Percentiles rank a stretch among this genome's conserved stretches.
Evolutionary conservation across 192 early-diverging fungal genomes (phyloP).

Genomic region (Piromyces sp.): DNA sequence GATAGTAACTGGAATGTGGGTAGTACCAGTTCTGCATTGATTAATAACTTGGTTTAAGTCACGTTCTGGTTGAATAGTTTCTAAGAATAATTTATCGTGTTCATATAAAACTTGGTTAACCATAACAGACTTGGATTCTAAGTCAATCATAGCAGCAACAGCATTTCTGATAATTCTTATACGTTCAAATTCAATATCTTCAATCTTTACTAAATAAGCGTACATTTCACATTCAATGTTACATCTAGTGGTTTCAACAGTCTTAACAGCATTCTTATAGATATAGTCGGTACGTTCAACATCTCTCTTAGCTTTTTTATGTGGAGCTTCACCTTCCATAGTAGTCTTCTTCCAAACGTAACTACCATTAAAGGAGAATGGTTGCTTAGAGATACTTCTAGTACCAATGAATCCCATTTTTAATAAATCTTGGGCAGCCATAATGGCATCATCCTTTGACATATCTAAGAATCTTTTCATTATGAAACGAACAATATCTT

Average conservation of each 20-base stretch:
- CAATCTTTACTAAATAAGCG: not conserved
- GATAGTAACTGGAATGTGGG: not conserved
- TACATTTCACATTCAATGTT: not conserved
- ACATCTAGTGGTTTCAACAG: not conserved
- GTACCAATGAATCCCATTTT: not conserved
- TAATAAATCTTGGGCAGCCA: not conserved
- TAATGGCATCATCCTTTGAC: not conserved
- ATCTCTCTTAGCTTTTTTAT: not conserved
- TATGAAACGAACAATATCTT: not conserved
- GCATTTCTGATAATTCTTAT: not conserved
- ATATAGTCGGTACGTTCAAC: not conserved
- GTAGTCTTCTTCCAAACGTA: not conserved
- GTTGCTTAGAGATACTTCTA: not conserved
- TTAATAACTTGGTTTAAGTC: not conserved
- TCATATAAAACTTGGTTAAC: not conserved
- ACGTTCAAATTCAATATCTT: not conserved
- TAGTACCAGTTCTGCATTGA: not conserved
- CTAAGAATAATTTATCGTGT: not conserved
- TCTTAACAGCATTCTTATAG: not conserved
- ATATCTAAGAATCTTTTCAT: not conserved
- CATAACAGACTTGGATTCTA: not conserved
- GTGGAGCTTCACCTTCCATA: not conserved
- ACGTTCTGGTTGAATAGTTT: not conserved
- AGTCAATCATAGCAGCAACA: not conserved
- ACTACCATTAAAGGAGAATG: not conserved